Evolutionary conservation across 768 basidiomycete species (phyloP), one percentile per base, ranked within the genome.

Genomic region (Rhizopogon vulgaris): DNA sequence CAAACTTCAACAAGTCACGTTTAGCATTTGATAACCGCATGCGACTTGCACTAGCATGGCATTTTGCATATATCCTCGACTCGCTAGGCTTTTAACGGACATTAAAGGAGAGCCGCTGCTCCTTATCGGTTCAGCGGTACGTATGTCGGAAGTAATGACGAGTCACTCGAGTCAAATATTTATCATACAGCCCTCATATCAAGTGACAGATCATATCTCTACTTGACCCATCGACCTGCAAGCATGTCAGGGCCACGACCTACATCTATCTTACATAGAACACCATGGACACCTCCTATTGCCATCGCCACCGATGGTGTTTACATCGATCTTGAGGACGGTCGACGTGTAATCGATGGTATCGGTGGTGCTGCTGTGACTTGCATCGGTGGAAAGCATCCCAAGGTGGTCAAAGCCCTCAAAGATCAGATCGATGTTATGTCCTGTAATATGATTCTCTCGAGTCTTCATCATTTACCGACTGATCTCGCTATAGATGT

Each of bases 281-380:
- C 84, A 11, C 83, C 87, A 1, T 89, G 84, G 84, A 74, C 62
- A 27, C 87, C 84, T 9, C 87, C 86, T 12, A 71, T 90, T 11
- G 90, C 87, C 4, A 72, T 78, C 14, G 66, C 75, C 11, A 86
- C 73, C 3, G 69, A 86, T 58, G 90, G 90, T 15, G 77, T 83
- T 34, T 89, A 91, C 61, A 68, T 92, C 40, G 77, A 78, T 18
- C 76, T 92, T 6, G 80, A 85, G 57, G 82, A 83, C 66, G 91
- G 90, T 0, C 73, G 71, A 48, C 77, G 69, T 51, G 63, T 92
- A 28, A 75, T 93, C 58, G 91, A 94, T 69, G 87, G 78, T 6
- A 82, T 89, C 41, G 92, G 92, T 41, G 92, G 91, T 27, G 90
- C 90, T 6, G 90, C 92, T 9, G 92, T 94, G 27, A 67, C 83